Evolutionary conservation across 2,329 filamentous ascomycete species (phyloP), one percentile per base, ranked within the genome.

Genomic region (Aspergillus sp.): DNA sequence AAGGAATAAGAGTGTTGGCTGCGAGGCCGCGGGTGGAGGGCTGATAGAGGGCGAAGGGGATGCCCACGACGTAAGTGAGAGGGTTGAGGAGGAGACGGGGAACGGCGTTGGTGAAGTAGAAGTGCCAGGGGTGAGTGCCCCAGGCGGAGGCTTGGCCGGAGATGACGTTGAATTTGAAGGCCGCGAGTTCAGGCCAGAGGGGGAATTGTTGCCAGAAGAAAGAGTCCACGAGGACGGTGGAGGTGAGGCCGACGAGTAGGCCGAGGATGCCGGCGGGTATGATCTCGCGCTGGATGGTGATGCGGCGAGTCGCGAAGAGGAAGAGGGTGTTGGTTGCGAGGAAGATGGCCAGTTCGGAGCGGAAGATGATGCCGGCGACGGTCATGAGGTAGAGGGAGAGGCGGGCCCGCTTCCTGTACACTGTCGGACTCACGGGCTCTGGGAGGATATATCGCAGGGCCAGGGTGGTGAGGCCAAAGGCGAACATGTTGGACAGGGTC

Each of bases 401-500:
- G 50, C 86, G 85, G 51, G 87, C 84, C 49, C 85, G 82, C 56
- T 77, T 80, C 32, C 76, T 69, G 30, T 77, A 54, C 70, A 65
- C 59, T 36, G 59, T 38, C 38, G 60, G 21, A 19, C 60, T 52
- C 13, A 59, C 61, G 6, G 70, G 66, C 21, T 80, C 80, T 15
- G 83, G 80, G 2, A 88, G 77, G 48, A 86, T 71, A 60, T 76
- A 79, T 41, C 80, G 74, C 50, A 86, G 69, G 8, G 76, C 76
- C 8, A 77, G 48, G 1, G 77, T 81, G 36, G 74, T 74, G 60
- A 97, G 79, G 8, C 87, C 86, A 79, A 98, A 95, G 19, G 95
- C 93, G 77, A 97, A 96, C 90, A 96, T 96, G 74, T 99, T 99
- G 2, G 95, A 95, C 65, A 99, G 79, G 2, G 92, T 95, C 62